Percentiles rank a stretch among this genome's conserved stretches.
Conservation (phyloP, 2,329 filamentous ascomycete genomes). For the Cladophialophora psammophila region DNA sequence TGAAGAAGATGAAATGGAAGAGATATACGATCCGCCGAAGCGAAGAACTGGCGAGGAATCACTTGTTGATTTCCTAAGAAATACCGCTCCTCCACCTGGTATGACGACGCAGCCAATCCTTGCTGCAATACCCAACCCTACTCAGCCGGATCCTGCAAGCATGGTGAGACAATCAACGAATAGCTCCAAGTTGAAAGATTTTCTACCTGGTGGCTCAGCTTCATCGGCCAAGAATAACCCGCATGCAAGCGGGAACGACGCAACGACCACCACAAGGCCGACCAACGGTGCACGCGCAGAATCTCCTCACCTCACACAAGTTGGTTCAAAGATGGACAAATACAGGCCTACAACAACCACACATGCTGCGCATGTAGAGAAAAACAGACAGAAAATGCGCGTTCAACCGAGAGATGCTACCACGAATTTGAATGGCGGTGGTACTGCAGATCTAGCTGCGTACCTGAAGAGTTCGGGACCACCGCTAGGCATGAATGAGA, state of each 20-base stretch:
- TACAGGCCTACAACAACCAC: conserved; percentile 44
- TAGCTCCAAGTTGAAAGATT: conserved; percentile 36
- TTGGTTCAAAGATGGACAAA: conserved; percentile 45
- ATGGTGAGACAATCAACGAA: conserved; percentile 31
- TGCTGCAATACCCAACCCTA: conserved; percentile 25
- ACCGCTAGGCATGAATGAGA: conserved; percentile 47
- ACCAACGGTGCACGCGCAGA: conserved; percentile 35
- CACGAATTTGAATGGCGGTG: conserved; percentile 39
- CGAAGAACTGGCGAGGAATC: conserved; percentile 51
- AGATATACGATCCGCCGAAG: conserved; percentile 52
- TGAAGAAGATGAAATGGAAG: conserved; percentile 67
- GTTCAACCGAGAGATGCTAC: conserved; percentile 31
- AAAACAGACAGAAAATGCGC: conserved; percentile 42
- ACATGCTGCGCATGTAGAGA: conserved; percentile 50
- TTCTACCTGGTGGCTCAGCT: conserved; percentile 26
- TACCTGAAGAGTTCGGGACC: conserved; percentile 76
- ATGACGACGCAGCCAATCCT: conserved; percentile 43
- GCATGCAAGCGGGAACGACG: conserved; percentile 17
- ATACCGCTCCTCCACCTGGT: conserved; percentile 51
- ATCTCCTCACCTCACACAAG: conserved; percentile 40
- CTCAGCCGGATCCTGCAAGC: conserved; percentile 18
- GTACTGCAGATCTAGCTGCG: conserved; percentile 73
- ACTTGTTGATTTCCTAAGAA: conserved; percentile 57
- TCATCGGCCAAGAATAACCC: conserved; percentile 6
- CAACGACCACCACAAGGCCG: conserved; percentile 15